These are phyloP conservation scores for Cryphonectria nitschkei DNA, from an alignment of 2,329 filamentous ascomycete species.

Conservation along the genomic window DNA sequence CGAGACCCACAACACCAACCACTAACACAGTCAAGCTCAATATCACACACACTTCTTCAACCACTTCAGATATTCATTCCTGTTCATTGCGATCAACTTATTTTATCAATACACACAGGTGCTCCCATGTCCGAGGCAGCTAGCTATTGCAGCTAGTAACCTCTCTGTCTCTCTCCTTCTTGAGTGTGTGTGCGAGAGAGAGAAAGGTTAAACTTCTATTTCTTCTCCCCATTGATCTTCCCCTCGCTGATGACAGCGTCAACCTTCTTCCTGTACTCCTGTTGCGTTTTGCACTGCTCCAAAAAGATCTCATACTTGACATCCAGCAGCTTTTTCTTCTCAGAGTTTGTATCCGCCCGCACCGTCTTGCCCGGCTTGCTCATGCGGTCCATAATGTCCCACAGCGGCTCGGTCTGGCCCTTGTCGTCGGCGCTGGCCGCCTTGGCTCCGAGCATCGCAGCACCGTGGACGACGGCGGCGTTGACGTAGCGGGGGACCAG, in stretches of 20 bases:
- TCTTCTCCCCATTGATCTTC: conserved; percentile 34
- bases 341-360: conserved; percentile 69
- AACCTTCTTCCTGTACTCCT: conserved; percentile 77
- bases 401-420: conserved; percentile 83
- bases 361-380: conserved; percentile 90
- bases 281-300: conserved; percentile 86
- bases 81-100: background rate
- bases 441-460: conserved; percentile 96
- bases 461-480: conserved; percentile 95
- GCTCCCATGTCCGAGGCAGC: background rate
- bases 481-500: conserved; percentile 92
- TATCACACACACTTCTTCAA: background rate
- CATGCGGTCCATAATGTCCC: conserved; percentile 98
- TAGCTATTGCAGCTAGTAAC: background rate
- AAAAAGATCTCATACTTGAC: conserved; percentile 97
- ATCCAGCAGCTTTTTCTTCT: conserved; percentile 78
- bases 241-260: conserved; percentile 59
- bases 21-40: background rate
- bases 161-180: background rate
- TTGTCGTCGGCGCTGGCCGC: conserved; percentile 82
- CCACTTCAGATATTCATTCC: background rate
- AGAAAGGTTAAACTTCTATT: background rate
- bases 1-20: background rate
- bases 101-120: background rate
- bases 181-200: background rate